Percentiles rank a stretch among this genome's conserved stretches.
phyloP scores from a whole-genome alignment of 441 rosid genomes.

The Geranium incanum region DNA sequence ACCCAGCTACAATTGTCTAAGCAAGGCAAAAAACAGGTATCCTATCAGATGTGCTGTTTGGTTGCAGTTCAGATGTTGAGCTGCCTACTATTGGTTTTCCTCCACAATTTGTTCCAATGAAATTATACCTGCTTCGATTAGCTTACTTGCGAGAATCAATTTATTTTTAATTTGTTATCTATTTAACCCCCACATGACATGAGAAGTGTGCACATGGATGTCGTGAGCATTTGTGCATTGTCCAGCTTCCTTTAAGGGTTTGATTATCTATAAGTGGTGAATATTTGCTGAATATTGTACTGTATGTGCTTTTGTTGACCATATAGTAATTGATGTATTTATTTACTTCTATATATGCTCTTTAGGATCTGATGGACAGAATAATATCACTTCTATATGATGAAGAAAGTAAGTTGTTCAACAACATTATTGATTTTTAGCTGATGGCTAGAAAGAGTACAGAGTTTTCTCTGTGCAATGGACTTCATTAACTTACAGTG shows the following conservation, averaged over 20 bases:
- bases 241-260: background rate
- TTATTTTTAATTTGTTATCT: background rate
- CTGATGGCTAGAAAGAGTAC: background rate
- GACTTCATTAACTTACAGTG: background rate
- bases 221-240: background rate
- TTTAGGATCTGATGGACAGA: conserved; percentile 25
- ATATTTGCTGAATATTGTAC: background rate
- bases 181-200: background rate
- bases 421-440: background rate
- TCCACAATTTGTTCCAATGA: background rate
- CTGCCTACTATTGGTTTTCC: conserved; percentile 2
- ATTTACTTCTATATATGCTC: background rate
- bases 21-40: conserved; percentile 35
- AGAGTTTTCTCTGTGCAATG: conserved; percentile 3
- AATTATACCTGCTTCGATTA: background rate
- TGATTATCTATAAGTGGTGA: conserved; percentile 7
- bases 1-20: conserved; percentile 26
- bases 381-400: conserved; percentile 15
- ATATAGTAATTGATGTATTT: background rate
- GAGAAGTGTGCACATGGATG: background rate
- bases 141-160: background rate
- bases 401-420: conserved; percentile 16
- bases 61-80: background rate
- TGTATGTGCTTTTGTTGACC: background rate
- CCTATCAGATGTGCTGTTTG: background rate